phyloP scores from a whole-genome alignment of 805 yeast species.

The Hanseniaspora pseudoguilliermondii region DNA sequence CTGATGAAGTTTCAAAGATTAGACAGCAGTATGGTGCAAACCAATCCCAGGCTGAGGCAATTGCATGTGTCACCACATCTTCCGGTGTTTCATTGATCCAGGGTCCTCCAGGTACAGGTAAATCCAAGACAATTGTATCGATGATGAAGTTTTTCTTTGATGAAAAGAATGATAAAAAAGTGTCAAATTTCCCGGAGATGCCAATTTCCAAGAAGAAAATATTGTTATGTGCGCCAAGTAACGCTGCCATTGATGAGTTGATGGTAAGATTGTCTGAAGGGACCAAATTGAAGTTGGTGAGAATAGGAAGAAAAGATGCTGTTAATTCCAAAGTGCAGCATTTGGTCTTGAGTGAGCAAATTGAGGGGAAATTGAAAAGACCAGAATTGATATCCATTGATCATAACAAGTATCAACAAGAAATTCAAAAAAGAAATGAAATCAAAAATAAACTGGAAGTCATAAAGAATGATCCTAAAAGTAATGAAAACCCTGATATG shows the following conservation, averaged over 20 bases:
- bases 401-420: conserved; percentile 23
- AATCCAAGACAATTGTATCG: conserved; percentile 91
- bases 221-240: conserved; percentile 92
- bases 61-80: conserved; percentile 52
- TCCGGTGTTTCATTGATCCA: conserved; percentile 84
- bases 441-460: conserved; percentile 33
- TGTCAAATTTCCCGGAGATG: conserved; percentile 24
- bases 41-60: conserved; percentile 83
- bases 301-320: conserved; percentile 84
- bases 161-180: conserved; percentile 23
- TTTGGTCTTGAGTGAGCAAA: conserved; percentile 72
- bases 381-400: conserved; percentile 31
- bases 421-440: conserved; percentile 47
- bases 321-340: conserved; percentile 72
- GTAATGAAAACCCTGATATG: conserved; percentile 28
- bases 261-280: conserved; percentile 72
- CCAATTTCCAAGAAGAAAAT: conserved; percentile 39
- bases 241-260: conserved; percentile 96
- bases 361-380: conserved; percentile 44
- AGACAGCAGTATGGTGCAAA: conserved; percentile 50
- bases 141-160: conserved; percentile 62
- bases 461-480: conserved; percentile 13
- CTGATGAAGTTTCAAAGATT: conserved; percentile 33
- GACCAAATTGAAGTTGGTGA: conserved; percentile 56
- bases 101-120: conserved; percentile 99